Evolutionary conservation across 768 basidiomycete genomes (phyloP), one percentile per base, ranked within the genome.

Genomic region (Termitomyces titanicus): DNA sequence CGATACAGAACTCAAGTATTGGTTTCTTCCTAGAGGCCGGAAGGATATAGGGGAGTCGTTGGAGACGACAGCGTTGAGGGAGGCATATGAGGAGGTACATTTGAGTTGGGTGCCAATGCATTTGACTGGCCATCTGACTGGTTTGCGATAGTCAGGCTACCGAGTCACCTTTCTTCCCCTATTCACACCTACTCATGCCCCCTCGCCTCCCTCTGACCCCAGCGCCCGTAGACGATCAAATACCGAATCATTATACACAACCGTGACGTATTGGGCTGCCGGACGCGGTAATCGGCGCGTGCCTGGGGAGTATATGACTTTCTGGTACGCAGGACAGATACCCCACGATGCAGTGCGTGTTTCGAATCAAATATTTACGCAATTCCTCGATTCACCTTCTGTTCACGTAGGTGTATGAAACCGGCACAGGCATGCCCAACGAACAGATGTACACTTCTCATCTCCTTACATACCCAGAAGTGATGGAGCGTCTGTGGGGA

Each of bases 21-120:
- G 77, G 77, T 85, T 87, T 64, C 71, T 87, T 3, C 86, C 86
- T 0, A 76, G 76, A 48, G 86, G 86, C 8, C 68, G 86, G 44
- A 89, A 88, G 66, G 86, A 89, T 64, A 60, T 81, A 0, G 84
- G 84, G 5, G 86, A 89, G 70, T 78, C 76, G 2, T 64, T 86
- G 25, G 85, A 86, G 63, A 65, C 76, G 44, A 64, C 85, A 0
- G 85, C 81, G 0, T 65, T 87, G 38, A 70, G 86, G 43, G 86
- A 88, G 68, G 85, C 81, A 4, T 81, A 84, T 63, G 85, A 88
- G 64, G 85, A 87, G 79, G 85, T 84, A 55, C 37, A 44, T 31
- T 11, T 12, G 13, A 17, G 6, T 4, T 11, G 15, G 17, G 22
- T 50, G n/a, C 5, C n/a, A 3, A 38, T 40, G 6, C 47, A 15